Evolutionary conservation across 2,329 filamentous ascomycete species (phyloP).

Genomic region (Diaporthe sp.): DNA sequence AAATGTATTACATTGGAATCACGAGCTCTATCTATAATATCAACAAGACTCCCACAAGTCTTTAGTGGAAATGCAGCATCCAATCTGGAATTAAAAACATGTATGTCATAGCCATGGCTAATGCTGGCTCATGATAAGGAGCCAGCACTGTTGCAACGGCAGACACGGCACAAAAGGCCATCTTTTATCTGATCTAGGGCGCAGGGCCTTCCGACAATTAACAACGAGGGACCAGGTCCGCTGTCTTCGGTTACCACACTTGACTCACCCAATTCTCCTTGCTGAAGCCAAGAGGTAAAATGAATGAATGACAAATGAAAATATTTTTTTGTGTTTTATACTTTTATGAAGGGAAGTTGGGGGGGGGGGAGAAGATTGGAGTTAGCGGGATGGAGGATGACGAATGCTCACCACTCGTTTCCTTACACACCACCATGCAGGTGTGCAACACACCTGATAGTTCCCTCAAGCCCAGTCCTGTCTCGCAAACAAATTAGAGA

Average conservation of each 20-base stretch:
- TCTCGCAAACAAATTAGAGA: not conserved
- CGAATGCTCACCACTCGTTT: constrained; percentile 1
- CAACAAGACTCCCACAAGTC: not conserved
- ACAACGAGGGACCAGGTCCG: constrained; percentile 16
- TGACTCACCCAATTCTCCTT: constrained; percentile 23
- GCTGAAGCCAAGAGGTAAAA: not conserved
- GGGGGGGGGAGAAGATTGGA: not conserved
- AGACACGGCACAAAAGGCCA: constrained; percentile 8
- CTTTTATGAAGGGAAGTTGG: not conserved
- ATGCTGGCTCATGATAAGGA: not conserved
- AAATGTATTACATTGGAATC: not conserved
- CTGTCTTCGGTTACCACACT: constrained; percentile 3
- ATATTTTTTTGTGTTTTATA: not conserved
- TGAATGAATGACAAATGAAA: not conserved
- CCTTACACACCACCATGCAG: not conserved
- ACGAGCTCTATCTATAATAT: not conserved
- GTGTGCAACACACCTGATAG: not conserved
- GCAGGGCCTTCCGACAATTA: constrained; percentile 28
- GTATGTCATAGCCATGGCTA: constrained; percentile 11
- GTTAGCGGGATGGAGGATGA: not conserved
- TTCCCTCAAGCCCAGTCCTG: constrained; percentile 2
- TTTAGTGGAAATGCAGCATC: not conserved
- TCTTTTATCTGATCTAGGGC: constrained; percentile 19
- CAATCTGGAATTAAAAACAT: not conserved
- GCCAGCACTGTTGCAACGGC: constrained; percentile 8